Percentiles rank a stretch among this genome's conserved stretches.
Evolutionary conservation across 2,329 filamentous ascomycete genomes (phyloP).

Genomic region (Bipolaris gigantea): DNA sequence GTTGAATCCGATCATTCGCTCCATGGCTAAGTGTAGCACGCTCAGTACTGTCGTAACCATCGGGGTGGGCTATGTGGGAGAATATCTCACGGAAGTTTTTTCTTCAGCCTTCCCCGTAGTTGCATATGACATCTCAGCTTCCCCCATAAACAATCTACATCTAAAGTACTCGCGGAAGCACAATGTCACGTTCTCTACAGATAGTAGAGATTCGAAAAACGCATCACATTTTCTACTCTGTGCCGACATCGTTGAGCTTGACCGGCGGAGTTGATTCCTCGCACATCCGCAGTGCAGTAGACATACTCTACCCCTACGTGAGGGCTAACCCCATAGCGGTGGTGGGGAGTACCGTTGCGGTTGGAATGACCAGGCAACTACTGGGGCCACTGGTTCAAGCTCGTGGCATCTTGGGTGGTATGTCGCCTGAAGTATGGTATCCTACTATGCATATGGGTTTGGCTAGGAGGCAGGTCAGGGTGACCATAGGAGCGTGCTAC

Average conservation of each 20-base stretch:
- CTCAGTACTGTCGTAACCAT: slow-evolving; percentile 47
- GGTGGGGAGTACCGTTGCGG: slow-evolving; percentile 55
- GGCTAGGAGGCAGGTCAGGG: too few species aligned
- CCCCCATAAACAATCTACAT: slow-evolving; percentile 1
- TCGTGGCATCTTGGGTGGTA: slow-evolving; percentile 37
- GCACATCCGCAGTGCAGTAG: slow-evolving; percentile 51
- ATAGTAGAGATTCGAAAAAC: neutral
- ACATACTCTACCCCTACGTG: slow-evolving; percentile 48
- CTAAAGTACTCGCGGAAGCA: neutral
- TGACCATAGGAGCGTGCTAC: too few species aligned
- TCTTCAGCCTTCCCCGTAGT: slow-evolving; percentile 48
- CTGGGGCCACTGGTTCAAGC: slow-evolving; percentile 50
- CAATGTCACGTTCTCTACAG: neutral
- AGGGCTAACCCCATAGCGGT: slow-evolving; percentile 52
- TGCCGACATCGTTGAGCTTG: slow-evolving; percentile 53
- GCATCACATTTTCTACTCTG: slow-evolving; percentile 59
- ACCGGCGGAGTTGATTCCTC: slow-evolving; percentile 55
- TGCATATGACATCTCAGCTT: slow-evolving; percentile 35
- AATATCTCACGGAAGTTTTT: slow-evolving; percentile 53
- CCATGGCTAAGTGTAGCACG: neutral
- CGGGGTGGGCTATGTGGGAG: slow-evolving; percentile 58
- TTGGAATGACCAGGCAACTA: slow-evolving; percentile 57
- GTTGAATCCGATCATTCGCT: neutral
- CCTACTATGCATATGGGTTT: too few species aligned
- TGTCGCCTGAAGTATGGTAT: slow-evolving; percentile 53